Conservation (phyloP, 2,329 filamentous ascomycete species). For the Cadophora sp. region DNA sequence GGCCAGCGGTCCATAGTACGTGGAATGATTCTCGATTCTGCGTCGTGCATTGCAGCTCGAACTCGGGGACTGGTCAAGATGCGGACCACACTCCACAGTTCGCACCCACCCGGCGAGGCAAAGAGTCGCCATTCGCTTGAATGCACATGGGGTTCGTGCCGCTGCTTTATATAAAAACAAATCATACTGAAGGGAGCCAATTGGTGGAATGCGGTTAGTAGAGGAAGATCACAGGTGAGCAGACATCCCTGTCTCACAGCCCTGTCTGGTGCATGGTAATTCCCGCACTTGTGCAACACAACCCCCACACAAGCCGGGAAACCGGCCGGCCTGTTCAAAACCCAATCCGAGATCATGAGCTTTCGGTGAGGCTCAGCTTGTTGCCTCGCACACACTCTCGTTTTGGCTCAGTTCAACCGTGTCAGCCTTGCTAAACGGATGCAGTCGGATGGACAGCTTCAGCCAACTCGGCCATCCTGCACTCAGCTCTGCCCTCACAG, state of each 20-base stretch:
- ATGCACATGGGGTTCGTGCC: background rate
- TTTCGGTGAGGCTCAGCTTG: background rate
- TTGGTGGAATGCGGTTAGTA: background rate
- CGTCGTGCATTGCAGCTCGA: conserved; percentile 5
- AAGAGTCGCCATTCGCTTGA: background rate
- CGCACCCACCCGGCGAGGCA: background rate
- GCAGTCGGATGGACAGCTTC: background rate
- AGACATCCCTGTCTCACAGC: background rate
- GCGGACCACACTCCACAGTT: background rate
- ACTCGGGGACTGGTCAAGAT: conserved; percentile 3
- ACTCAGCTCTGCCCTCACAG: too few species aligned
- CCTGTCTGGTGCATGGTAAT: background rate
- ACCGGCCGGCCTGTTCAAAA: background rate
- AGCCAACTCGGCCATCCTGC: too few species aligned
- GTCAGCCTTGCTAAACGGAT: background rate
- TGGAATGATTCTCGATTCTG: background rate
- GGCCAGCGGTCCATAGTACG: background rate
- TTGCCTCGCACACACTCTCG: background rate
- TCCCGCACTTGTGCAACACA: background rate
- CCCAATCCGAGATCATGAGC: background rate
- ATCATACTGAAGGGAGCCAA: background rate
- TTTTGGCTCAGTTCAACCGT: background rate
- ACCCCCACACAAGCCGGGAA: background rate
- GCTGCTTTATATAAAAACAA: conserved; percentile 1
- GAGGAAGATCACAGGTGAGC: background rate